Base-by-base conservation (phyloP, 345 rosid species). In the Theobroma cacao region DNA sequence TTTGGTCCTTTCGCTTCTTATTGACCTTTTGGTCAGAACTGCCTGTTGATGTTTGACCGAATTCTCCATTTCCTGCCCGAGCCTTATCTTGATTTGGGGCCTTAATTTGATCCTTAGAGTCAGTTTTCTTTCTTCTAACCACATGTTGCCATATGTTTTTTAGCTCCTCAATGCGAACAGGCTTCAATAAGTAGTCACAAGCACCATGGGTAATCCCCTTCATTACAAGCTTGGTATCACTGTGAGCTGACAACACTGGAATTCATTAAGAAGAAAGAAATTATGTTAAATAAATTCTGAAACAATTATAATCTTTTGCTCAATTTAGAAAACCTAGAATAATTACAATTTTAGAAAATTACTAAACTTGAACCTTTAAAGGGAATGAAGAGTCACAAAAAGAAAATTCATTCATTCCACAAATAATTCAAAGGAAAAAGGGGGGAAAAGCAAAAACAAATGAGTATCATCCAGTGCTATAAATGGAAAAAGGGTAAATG, bases 71-170 rank as follows among this genome's bases (percentile, higher is more conserved):
- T 64, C 58, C 85, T 26, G 64, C 40, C 12, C 3, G 48, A 60
- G 26, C 67, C 77, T 75, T 84, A 18, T 85, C 88, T 56, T 76
- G 83, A 80, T 76, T 80, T 10, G 79, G 28, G 0, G 76, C 55
- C 79, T 76, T 84, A 77, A 56, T 84, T 34, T 73, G 85, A 67
- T 84, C 84, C 81, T 77, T 82, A 15, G 85, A 81, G 12, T 76
- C 79, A 7, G 77, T n/a, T 55, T 83, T 90, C 85, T 80, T 88
- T 77, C 64, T 92, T 87, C 97, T 83, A 38, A 92, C 72, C 7
- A 92, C 97, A 79, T 92, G 97, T 43, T 92, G 99, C 99, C 99
- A 95, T 81, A 95, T 93, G 84, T 96, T 96, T 76, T 86, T 82
- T 68, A 96, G 91, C 90, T 91, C 97, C 89, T 96, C 92, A 13